Evolutionary conservation across 352 stramenopile species (phyloP).

Genomic region (Phytopythium mirpurense): DNA sequence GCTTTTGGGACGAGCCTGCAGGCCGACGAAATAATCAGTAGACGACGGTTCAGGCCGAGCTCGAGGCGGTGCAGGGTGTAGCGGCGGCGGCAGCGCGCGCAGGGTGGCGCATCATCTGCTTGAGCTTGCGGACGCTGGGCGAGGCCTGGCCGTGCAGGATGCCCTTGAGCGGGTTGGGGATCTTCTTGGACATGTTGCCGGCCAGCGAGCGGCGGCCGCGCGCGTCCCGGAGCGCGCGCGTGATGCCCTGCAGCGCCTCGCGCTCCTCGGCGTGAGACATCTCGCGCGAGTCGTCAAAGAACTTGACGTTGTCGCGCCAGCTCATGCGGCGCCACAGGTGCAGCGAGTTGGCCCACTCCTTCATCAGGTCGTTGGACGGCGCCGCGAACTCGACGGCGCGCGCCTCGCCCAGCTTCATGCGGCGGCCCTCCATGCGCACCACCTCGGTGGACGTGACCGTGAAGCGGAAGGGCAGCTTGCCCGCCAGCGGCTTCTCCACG

Average conservation of each 20-base stretch:
- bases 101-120: slow-evolving; percentile 47
- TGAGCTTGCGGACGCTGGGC: slow-evolving; percentile 66
- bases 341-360: slow-evolving; percentile 81
- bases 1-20: no score
- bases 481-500: slow-evolving; percentile 52
- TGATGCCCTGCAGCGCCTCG: slow-evolving; percentile 42
- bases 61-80: slow-evolving; percentile 26
- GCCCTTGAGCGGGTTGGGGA: slow-evolving; percentile 50
- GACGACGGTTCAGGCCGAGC: slow-evolving; percentile 15
- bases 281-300: slow-evolving; percentile 57
- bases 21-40: background rate
- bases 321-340: slow-evolving; percentile 84
- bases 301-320: slow-evolving; percentile 86
- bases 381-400: slow-evolving; percentile 63
- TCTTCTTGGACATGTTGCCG: slow-evolving; percentile 27
- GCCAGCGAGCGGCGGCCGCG: slow-evolving; percentile 29
- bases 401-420: slow-evolving; percentile 71
- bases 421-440: slow-evolving; percentile 66
- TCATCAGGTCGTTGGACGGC: slow-evolving; percentile 72
- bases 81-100: slow-evolving; percentile 12
- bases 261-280: slow-evolving; percentile 56
- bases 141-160: slow-evolving; percentile 57
- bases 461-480: slow-evolving; percentile 76
- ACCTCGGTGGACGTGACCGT: slow-evolving; percentile 61
- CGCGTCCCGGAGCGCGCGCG: slow-evolving; percentile 53